Percentiles rank a stretch among this genome's conserved stretches.
These are phyloP conservation scores for Trichoderma breve DNA, from an alignment of 2,329 filamentous ascomycete genomes.

Conservation along the genomic window DNA sequence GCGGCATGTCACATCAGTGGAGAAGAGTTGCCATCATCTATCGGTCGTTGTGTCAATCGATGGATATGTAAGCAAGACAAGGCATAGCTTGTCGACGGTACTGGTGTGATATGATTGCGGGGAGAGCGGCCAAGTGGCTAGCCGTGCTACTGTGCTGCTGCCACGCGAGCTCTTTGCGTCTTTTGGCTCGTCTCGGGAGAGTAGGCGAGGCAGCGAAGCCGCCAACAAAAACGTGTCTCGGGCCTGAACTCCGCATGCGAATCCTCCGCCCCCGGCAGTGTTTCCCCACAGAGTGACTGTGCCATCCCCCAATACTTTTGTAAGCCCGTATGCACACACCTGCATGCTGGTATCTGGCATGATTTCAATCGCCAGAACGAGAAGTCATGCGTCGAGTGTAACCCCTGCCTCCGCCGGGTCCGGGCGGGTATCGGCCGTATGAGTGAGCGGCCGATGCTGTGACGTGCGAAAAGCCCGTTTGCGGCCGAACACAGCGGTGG, in stretches of 20 bases:
- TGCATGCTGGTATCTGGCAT: conserved; percentile 16
- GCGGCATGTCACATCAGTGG: not conserved
- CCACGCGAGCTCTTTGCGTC: not conserved
- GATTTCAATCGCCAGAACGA: conserved; percentile 10
- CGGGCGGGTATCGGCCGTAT: conserved; percentile 3
- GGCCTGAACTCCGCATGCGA: not conserved
- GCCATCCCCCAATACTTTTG: not conserved
- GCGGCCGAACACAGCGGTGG: not conserved
- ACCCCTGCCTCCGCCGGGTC: conserved; percentile 5
- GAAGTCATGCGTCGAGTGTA: conserved; percentile 4
- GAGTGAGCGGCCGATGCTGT: conserved; percentile 1
- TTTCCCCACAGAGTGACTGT: not conserved
- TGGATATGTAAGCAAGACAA: not conserved
- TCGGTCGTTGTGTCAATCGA: not conserved
- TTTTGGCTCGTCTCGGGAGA: not conserved
- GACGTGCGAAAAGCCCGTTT: not conserved
- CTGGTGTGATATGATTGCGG: not conserved
- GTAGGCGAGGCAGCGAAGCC: not conserved
- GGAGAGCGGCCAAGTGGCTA: not conserved
- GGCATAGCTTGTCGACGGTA: not conserved
- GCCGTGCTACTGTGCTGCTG: not conserved
- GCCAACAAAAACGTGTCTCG: not conserved
- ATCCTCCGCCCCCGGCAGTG: not conserved
- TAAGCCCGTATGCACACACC: conserved; percentile 1
- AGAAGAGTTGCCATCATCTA: not conserved